Conservation (phyloP, 208 protist species). For the Tritrichomonas foetus region DNA sequence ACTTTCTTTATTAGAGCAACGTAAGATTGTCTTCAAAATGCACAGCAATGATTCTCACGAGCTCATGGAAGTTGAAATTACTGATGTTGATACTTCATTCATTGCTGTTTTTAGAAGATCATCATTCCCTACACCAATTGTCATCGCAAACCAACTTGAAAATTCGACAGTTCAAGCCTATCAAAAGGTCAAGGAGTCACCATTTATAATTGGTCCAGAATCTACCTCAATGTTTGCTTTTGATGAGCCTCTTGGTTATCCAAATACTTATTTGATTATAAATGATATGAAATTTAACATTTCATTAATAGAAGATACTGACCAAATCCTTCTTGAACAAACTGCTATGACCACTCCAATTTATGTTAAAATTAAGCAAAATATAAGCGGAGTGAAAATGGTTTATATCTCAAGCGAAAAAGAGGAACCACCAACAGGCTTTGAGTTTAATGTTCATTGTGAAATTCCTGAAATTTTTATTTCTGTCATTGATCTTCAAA, state of each 20-base stretch:
- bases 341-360: too few species aligned
- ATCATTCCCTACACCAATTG: not conserved
- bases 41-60: too few species aligned
- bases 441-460: not conserved
- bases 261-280: not conserved
- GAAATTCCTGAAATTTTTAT: not conserved
- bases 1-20: not conserved
- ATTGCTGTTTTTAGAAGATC: not conserved
- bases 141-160: not conserved
- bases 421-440: not conserved
- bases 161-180: not conserved
- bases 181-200: not conserved
- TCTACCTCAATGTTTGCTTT: not conserved
- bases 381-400: not conserved
- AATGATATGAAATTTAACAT: not conserved
- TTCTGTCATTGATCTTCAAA: not conserved
- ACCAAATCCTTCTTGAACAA: not conserved
- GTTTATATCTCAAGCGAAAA: not conserved
- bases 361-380: not conserved
- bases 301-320: not conserved
- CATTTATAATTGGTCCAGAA: not conserved
- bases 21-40: not conserved
- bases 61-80: not conserved
- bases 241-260: conserved; percentile 33
- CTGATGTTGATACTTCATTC: not conserved